Conservation (phyloP, 352 stramenopile species). For the Phytophthora cryptogea region DNA sequence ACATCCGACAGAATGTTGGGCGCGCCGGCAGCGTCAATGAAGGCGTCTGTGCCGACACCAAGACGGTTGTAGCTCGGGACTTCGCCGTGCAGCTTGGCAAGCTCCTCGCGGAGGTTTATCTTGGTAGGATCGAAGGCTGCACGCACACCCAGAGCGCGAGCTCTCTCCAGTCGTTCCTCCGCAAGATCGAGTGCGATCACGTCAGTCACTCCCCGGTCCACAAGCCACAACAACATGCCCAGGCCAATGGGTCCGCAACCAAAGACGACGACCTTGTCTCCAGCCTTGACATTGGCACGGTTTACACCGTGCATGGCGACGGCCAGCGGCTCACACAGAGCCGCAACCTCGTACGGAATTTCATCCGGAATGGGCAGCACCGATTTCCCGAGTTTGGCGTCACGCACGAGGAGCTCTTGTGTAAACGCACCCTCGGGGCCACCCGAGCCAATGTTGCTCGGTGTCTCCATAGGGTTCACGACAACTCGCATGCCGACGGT, state of each 20-base stretch:
- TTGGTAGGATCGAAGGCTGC: constrained; percentile 31
- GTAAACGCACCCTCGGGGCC: constrained; percentile 29
- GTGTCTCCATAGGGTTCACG: constrained; percentile 31
- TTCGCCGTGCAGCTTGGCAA: constrained; percentile 27
- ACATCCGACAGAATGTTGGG: constrained; percentile 30
- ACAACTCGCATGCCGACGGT: constrained; percentile 31
- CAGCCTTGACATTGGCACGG: constrained; percentile 28
- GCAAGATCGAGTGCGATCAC: constrained; percentile 29
- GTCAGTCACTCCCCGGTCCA: constrained; percentile 26
- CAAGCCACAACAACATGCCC: constrained; percentile 33
- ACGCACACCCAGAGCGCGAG: constrained; percentile 20
- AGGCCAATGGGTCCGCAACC: constrained; percentile 29
- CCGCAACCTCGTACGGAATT: constrained; percentile 24
- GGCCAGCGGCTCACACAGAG: constrained; percentile 28
- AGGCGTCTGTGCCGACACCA: constrained; percentile 28
- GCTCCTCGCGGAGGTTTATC: constrained; percentile 23
- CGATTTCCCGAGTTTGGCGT: constrained; percentile 25
- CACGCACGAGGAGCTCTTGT: constrained; percentile 27
- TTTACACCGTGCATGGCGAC: constrained; percentile 32
- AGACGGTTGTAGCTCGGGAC: constrained; percentile 32
- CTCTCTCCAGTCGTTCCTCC: constrained; percentile 27
- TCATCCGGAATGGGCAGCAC: constrained; percentile 34
- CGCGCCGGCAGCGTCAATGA: constrained; percentile 26
- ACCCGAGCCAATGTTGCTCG: constrained; percentile 31
- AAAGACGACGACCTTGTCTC: constrained; percentile 33